A percentile compares a stretch with the other conserved stretches of the same genome.
Conservation (phyloP, 805 yeast species). For the Ascoidea asiatica region DNA sequence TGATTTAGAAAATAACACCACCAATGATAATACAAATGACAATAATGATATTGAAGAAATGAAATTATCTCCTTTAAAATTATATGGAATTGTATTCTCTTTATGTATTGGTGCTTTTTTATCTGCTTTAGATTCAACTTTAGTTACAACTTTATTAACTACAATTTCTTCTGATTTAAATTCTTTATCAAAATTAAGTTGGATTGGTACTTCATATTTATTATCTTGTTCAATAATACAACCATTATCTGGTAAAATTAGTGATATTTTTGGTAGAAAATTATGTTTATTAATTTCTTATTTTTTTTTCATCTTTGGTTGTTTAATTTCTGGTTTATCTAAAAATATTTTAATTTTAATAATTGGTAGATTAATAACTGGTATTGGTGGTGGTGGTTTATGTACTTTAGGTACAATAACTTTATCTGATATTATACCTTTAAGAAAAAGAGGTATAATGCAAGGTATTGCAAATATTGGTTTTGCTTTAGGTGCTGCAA, state of each 20-base stretch:
- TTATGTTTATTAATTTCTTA: slow-evolving; percentile 26
- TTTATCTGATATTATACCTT: slow-evolving; percentile 62
- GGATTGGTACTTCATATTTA: slow-evolving; percentile 66
- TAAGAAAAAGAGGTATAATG: slow-evolving; percentile 61
- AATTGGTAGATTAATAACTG: slow-evolving; percentile 59
- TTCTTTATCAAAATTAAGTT: slow-evolving; percentile 35
- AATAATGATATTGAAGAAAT: too few relatives aligned
- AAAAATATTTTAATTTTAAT: slow-evolving; percentile 23
- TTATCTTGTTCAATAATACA: slow-evolving; percentile 63
- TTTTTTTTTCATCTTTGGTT: slow-evolving; percentile 30
- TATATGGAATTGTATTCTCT: slow-evolving; percentile 17
- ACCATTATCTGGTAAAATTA: slow-evolving; percentile 57
- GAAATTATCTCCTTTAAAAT: too few relatives aligned
- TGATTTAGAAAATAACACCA: too few relatives aligned
- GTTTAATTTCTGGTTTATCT: slow-evolving; percentile 26
- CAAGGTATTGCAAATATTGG: slow-evolving; percentile 71
- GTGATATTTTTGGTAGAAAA: slow-evolving; percentile 51
- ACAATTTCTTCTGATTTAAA: slow-evolving; percentile 47
- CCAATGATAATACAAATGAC: too few relatives aligned
- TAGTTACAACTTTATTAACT: slow-evolving; percentile 44
- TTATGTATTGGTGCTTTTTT: slow-evolving; percentile 34
- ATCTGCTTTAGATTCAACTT: slow-evolving; percentile 45
- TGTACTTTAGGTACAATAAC: slow-evolving; percentile 64
- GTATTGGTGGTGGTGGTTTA: slow-evolving; percentile 88
- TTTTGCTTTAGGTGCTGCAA: slow-evolving; percentile 61